Evolutionary conservation across 441 rosid species (phyloP), one percentile per base, ranked within the genome.

Genomic region (Adansonia madagascariensis): DNA sequence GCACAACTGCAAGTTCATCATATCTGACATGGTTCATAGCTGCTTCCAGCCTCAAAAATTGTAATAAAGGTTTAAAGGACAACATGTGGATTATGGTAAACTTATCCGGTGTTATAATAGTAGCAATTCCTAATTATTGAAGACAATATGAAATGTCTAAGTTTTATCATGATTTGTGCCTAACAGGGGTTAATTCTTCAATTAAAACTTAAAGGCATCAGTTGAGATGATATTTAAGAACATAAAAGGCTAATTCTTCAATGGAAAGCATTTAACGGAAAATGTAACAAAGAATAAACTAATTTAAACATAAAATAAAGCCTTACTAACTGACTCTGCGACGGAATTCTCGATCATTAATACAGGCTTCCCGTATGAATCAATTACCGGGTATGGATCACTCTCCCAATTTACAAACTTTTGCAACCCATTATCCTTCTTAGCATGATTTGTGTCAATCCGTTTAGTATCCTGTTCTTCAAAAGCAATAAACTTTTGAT

Each of bases 391-490:
- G 79, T 84, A 75, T 10, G 86, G 79, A 83, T 88, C 89, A 12
- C 79, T 84, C 82, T 89, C 95, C 94, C 93, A 91, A 81, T 77
- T 83, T 73, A 84, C 87, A 82, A 82, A 80, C 80, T 85, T 93
- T 3, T 84, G 89, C 39, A 81, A 50, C 62, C 89, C 88, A 8
- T 65, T 47, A 8, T 87, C 90, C 75, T 84, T 89, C 71, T 81
- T 89, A 35, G 75, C 71, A 75, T 86, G 91, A 77, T 78, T 85
- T 4, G 74, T 86, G 84, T 94, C 98, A 67, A 94, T 85, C 75
- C 93, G 72, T 80, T 94, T 92, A 1, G 94, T 94, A 79, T 94
- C 91, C 8, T 89, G 91, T 53, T 94, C 98, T 82, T 89, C 92
- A 66, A 62, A 79, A 61, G 79, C 62, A 75, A 76, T 83, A 24